Evolutionary conservation across 1,284 basidiomycete genomes (phyloP).

Genomic region (Veloboletus limbatus): DNA sequence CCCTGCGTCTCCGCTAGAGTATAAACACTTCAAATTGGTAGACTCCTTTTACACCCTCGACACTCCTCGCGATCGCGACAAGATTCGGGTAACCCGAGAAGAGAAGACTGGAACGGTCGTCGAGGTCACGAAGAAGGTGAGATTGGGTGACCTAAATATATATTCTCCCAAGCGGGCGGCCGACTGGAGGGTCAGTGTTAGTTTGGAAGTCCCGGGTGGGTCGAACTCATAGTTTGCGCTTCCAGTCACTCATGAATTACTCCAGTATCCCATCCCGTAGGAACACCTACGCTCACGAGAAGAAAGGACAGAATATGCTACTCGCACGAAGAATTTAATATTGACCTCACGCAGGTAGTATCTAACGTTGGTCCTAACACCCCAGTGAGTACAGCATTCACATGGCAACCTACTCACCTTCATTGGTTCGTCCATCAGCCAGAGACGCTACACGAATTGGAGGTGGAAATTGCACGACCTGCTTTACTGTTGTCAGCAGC

Average conservation of each 20-base stretch:
- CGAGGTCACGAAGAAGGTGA: conserved; percentile 73
- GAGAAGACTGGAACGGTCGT: conserved; percentile 67
- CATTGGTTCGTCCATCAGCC: conserved; percentile 38
- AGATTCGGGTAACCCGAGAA: conserved; percentile 84
- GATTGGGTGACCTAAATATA: conserved; percentile 87
- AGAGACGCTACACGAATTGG: conserved; percentile 68
- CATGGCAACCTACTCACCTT: conserved; percentile 1
- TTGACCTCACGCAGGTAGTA: conserved; percentile 93
- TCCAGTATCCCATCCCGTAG: conserved; percentile 59
- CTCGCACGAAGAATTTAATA: conserved; percentile 85
- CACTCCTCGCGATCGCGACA: conserved; percentile 49
- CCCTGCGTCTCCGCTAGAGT: conserved; percentile 61
- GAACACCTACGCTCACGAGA: conserved; percentile 56
- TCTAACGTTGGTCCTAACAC: conserved; percentile 42
- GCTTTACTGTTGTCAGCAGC: conserved; percentile 59
- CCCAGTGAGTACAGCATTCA: conserved; percentile 41
- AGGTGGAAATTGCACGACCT: conserved; percentile 66
- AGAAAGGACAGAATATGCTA: conserved; percentile 93
- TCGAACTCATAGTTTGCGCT: conserved; percentile 17
- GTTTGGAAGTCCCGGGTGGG: conserved; percentile 75
- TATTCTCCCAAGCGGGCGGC: conserved; percentile 78
- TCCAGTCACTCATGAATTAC: conserved; percentile 3
- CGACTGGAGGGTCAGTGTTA: conserved; percentile 93
- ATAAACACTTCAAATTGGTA: conserved; percentile 75
- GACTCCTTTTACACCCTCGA: conserved; percentile 78